Evolutionary conservation across 768 basidiomycete genomes (phyloP).

Genomic region (Pleurotus tuoliensis): DNA sequence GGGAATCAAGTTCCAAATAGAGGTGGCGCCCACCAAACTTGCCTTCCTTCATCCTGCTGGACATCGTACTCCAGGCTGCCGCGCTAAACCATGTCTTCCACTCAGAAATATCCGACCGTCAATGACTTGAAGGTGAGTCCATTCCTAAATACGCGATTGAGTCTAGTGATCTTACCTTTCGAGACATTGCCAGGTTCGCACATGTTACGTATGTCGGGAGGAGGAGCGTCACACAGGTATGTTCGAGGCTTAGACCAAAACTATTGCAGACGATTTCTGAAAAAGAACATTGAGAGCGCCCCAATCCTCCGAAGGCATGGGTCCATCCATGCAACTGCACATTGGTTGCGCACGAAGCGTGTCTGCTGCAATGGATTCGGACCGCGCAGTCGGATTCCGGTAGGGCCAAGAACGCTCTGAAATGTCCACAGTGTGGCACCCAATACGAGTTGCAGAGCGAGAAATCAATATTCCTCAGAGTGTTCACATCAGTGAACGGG

Average conservation of each 20-base stretch:
- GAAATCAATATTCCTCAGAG: slow-evolving; percentile 46
- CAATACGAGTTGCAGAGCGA: slow-evolving; percentile 65
- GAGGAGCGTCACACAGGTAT: slow-evolving; percentile 15
- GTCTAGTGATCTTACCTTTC: too few relatives aligned
- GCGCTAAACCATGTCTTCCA: background rate
- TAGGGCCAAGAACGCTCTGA: slow-evolving; percentile 62
- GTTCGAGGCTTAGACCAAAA: slow-evolving; percentile 18
- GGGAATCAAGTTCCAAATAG: too few relatives aligned
- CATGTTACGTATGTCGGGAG: slow-evolving; percentile 2
- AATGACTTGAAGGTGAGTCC: background rate
- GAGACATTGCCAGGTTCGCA: background rate
- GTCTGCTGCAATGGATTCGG: slow-evolving; percentile 77
- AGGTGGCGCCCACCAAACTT: too few relatives aligned
- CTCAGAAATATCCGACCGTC: background rate
- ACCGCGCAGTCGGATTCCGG: slow-evolving; percentile 55
- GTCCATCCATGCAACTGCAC: slow-evolving; percentile 81
- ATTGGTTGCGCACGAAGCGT: slow-evolving; percentile 74
- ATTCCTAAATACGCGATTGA: too few relatives aligned
- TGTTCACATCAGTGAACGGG: slow-evolving; percentile 50
- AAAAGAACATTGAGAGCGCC: background rate
- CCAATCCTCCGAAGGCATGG: slow-evolving; percentile 53
- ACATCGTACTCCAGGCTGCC: too few relatives aligned
- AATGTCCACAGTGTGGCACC: slow-evolving; percentile 76
- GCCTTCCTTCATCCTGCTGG: too few relatives aligned
- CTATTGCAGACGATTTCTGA: slow-evolving; percentile 6